Evolutionary conservation across 495 filamentous ascomycete species (phyloP).

Genomic region (Thermothielavioides terrestris): DNA sequence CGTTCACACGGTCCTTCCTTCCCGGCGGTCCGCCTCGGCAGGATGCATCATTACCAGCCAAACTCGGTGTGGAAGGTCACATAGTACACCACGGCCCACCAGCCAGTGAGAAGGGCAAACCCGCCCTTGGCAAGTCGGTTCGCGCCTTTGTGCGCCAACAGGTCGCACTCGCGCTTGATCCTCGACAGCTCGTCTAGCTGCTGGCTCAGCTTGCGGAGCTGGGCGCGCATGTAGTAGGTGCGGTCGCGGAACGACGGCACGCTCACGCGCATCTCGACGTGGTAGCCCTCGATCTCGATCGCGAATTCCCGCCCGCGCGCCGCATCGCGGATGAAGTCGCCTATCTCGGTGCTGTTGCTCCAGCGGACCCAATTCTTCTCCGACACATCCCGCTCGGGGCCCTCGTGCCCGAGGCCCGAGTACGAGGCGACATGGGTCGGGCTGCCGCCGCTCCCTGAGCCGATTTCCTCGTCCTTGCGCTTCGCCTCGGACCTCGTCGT

Average conservation of each 20-base stretch:
- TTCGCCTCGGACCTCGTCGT: constrained; percentile 25
- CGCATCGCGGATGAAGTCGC: constrained; percentile 91
- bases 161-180: constrained; percentile 76
- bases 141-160: constrained; percentile 62
- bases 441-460: not conserved
- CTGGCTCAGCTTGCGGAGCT: constrained; percentile 61
- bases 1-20: too few relatives aligned
- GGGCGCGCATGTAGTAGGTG: constrained; percentile 73
- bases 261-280: constrained; percentile 60
- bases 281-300: constrained; percentile 68
- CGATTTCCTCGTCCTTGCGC: constrained; percentile 12
- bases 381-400: constrained; percentile 28
- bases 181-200: constrained; percentile 56
- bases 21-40: too few relatives aligned
- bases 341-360: constrained; percentile 82
- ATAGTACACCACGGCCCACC: constrained; percentile 75
- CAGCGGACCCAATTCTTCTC: constrained; percentile 70
- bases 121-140: constrained; percentile 74
- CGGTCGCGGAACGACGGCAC: constrained; percentile 85
- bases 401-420: constrained; percentile 49
- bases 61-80: constrained; percentile 69
- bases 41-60: too few relatives aligned
- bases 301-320: constrained; percentile 76
- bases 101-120: constrained; percentile 58
- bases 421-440: constrained; percentile 47